Percentiles rank a stretch among this genome's conserved stretches.
These are phyloP conservation scores for Naganishia friedmannii DNA, from an alignment of 768 basidiomycete genomes.

Conservation along the genomic window DNA sequence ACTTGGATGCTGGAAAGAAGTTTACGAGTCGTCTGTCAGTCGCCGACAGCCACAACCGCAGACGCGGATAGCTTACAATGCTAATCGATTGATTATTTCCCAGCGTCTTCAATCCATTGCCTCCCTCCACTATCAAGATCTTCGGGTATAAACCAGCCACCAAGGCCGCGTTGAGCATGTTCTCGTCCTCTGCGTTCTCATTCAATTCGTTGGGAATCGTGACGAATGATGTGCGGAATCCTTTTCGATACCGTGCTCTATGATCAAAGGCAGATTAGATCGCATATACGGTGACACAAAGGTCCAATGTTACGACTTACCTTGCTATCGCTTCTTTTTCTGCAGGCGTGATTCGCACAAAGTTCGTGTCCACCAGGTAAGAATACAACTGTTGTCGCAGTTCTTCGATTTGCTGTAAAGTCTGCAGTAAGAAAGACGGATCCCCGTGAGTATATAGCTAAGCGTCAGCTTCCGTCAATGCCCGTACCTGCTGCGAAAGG, in stretches of 20 bases:
- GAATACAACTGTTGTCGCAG: slow-evolving; percentile 84
- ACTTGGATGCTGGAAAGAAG: slow-evolving; percentile 64
- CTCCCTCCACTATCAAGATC: slow-evolving; percentile 67
- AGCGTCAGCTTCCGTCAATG: neutral
- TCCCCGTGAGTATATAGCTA: neutral
- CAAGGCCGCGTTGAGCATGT: slow-evolving; percentile 74
- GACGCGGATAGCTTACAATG: slow-evolving; percentile 55
- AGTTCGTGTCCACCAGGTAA: slow-evolving; percentile 84
- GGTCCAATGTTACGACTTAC: slow-evolving; percentile 53
- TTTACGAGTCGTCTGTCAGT: neutral
- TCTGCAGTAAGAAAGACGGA: slow-evolving; percentile 56
- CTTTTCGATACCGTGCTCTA: slow-evolving; percentile 72
- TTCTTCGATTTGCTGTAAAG: slow-evolving; percentile 93
- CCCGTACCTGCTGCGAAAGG: slow-evolving; percentile 71
- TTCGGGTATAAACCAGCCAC: slow-evolving; percentile 88
- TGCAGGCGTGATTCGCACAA: slow-evolving; percentile 66
- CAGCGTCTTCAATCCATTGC: slow-evolving; percentile 70
- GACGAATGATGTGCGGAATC: slow-evolving; percentile 69
- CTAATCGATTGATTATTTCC: slow-evolving; percentile 70
- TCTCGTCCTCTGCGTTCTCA: slow-evolving; percentile 61
- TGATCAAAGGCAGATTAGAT: neutral
- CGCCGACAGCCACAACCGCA: neutral
- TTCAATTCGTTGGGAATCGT: slow-evolving; percentile 69
- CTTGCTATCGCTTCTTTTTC: slow-evolving; percentile 71
- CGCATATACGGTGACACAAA: slow-evolving; percentile 4